Base-by-base conservation (phyloP, 352 stramenopile genomes). In the Phytophthora aleatoria region DNA sequence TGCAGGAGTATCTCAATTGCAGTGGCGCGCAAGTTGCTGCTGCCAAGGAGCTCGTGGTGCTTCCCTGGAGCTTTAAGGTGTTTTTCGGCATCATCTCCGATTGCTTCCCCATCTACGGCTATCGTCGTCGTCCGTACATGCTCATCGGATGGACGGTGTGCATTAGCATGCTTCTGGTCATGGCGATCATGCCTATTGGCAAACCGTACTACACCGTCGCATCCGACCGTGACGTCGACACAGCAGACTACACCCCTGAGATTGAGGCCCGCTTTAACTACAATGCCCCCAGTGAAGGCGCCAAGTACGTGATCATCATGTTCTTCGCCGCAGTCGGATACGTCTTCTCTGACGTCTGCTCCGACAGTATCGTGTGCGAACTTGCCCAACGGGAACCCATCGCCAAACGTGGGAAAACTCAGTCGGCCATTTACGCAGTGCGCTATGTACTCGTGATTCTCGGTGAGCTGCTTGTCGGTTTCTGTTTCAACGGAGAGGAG, bases 31-130 rank as follows among this genome's bases (percentile, higher is more conserved):
- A 64, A 41, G 57, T 65, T 1, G 31, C 57, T 51, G 57, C 57
- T 12, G 57, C 48, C 7, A 65, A 31, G 15, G 48, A 65, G 49
- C 57, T 65, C 8, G 48, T 65, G 35, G 36, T 30, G 2, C 48
- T 65, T 7, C 57, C 57, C 9, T 65, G 57, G 57, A 65, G 57
- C 15, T 65, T 65, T 15, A 65, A 65, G n/a, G 57, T 65, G 13
- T 65, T 65, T 24, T 65, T 65, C 39, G 57, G 57, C 24, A 59
- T 65, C 48, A 65, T 65, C 10, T 65, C 57, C 16, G 48, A 65
- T 38, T 65, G 57, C 36, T 59, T 65, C 57, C 57, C 48, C 4
- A 59, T 65, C 26, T 10, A 31, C 9, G 57, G 57, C 0, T 65
- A 59, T 12, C 57, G 48, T 27, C 57, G 57, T 45, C 57, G 57